Base-by-base conservation (phyloP, 768 basidiomycete genomes). In the Phaeolepiota aurea region DNA sequence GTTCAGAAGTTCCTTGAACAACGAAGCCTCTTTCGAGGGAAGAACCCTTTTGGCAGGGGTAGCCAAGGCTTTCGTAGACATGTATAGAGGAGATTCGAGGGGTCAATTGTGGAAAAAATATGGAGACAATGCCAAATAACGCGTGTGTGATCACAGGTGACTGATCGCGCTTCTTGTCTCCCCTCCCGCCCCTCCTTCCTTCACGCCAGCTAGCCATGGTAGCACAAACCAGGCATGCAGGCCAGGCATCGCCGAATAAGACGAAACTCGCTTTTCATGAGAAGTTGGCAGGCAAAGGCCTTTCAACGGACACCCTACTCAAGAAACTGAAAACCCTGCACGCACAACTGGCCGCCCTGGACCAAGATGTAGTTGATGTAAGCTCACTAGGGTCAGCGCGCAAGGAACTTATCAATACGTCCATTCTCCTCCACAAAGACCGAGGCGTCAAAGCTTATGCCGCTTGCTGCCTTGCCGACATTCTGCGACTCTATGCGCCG, bases 361-460 rank as follows among this genome's bases (percentile, higher is more conserved):
- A 96, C 54, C 94, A 97, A 61, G 93, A 96, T 51, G 63, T 65
- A 32, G 78, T 89, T 54, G 91, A 96, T 58, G 69, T 76, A 22
- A 52, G 56, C 38, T 89, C 91, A 0, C 77, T 99, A 41, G 62
- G 68, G 42, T 56, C 66, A 20, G 80, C 81, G 18, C 78, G 82
- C 44, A 77, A 82, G 38, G 90, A 96, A 52, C 79, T 98, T 54
- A 75, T 93, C 44, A 71, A 72, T 58, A 75, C 74, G 1, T 75
- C 82, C 3, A 76, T 98, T 22, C 73, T 98, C 19, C 77, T 96
- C 20, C 92, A 97, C 71, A 96, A 89, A 61, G 96, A 99, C 59
- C 74, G 85, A 32, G 92, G 92, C 18, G 91, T 99, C 48, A 98
- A 96, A 61, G 93, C 93, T 0, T 93, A 87, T 51, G 78, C 86